Evolutionary conservation across 2,329 filamentous ascomycete species (phyloP), one percentile per base, ranked within the genome.

Genomic region (Chaetomiaceae sp.): DNA sequence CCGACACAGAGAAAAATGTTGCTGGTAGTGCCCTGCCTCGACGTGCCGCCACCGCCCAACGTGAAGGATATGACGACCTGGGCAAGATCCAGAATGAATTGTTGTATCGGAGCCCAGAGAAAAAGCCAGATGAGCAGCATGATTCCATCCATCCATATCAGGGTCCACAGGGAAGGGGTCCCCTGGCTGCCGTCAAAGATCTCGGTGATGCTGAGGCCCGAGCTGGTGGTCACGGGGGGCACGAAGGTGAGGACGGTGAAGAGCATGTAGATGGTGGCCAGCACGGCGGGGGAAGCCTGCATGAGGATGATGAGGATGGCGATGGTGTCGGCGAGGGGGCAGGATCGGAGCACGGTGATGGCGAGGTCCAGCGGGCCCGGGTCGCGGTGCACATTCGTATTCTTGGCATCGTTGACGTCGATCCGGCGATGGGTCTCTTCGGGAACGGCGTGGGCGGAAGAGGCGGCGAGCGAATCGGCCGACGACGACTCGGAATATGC

Each of bases 251-350:
- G 79, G 58, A 90, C 85, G 60, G 92, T 90, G 71, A 96, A 97
- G 59, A 96, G 80, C 65, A 90, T 85, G 70, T 96, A 95, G 63
- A 96, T 89, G 67, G 89, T 77, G 57, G 90, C 92, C 63, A 96
- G 79, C 52, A 92, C 84, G 63, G 92, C 85, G 19, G 91, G 89
- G 25, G 92, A 91, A 9, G 96, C 82, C 66, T 95, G 91, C 70
- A 96, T 87, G 60, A 97, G 81, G 62, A 96, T 87, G 70, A 96
- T 96, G 68, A 97, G 83, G 64, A 97, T 96, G 66, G 92, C 90
- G 70, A 96, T 89, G 55, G 92, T 96, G 72, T 97, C 92, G 72
- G 89, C 87, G 65, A 96, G 83, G 48, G 92, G 92, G 63, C 91
- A 92, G 46, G 90, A 89, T 63, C 83, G 84, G 66, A 97, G 81